Evolutionary conservation across 192 early-diverging fungal species (phyloP), one percentile per base, ranked within the genome.

Genomic region (Funneliformis geosporum): DNA sequence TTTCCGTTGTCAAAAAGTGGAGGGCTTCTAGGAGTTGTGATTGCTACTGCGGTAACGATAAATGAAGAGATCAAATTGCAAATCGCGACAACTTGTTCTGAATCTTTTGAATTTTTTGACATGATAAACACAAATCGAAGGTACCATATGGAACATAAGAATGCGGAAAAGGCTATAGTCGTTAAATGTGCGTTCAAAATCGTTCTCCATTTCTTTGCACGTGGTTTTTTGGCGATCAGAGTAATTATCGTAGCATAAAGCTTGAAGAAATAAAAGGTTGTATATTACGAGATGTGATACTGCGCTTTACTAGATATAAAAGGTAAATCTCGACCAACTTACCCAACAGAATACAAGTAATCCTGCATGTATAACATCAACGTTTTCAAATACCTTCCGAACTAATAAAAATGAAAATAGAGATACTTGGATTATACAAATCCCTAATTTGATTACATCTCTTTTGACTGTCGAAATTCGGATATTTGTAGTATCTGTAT

Each of bases 181-280:
- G 67, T 75, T 8, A 85, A 60, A 62, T 85, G 84, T 9, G 65
- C 60, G 47, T 85, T 85, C 8, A 85, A 62, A 62, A 76, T 64
- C 67, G 73, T 83, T 16, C 77, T 82, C 83, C 80, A 83, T 8
- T 71, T 23, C 25, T 23, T 71, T 40, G 12, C 5, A 23, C 9
- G 10, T 40, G 27, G 4, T 12, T 25, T 5, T 12, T 21, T 39
- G 43, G 42, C 39, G 10, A 71, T 12, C 3, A n/a, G 8, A 14
- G 69, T 5, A 39, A 71, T 39, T 39, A 71, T 21, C 43, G 43
- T 23, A 16, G 16, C 0, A 14, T 71, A 71, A 71, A 40, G 43
- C 69, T 71, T 70, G 16, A 21, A 43, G 14, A 71, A 71, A 71
- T 18, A 27, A 64, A 28, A 28, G 8, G 25, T 14, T 14, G 27